Evolutionary conservation across 2,329 filamentous ascomycete genomes (phyloP), one percentile per base, ranked within the genome.

Genomic region (Neopestalotiopsis clavispora): DNA sequence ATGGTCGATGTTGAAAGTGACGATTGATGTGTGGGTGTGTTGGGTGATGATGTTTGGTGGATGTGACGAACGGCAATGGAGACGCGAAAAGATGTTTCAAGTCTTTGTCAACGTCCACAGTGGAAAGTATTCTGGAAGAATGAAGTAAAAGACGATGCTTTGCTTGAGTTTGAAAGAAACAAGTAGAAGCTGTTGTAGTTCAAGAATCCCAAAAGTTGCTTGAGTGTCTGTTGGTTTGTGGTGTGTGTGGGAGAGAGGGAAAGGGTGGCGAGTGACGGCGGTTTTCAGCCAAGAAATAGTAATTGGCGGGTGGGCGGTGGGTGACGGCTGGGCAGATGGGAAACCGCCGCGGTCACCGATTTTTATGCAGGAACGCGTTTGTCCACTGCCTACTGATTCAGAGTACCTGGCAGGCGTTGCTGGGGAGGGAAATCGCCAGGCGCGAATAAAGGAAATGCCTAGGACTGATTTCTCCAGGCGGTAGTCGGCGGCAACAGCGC

Each of bases 161-260:
- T 59, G 57, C 57, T 23, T 17, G 6, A 14, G 6, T 3, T 17
- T 52, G 72, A 70, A 70, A 69, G 70, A 71, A 74, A 74, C 69
- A 75, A 66, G 60, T 67, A 57, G 59, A 49, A 34, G 52, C 28
- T 45, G 38, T 64, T 12, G 61, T 45, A n/a, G 20, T 40, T 14
- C 14, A 64, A 14, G 32, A 42, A n/a, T 23, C 23, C 58, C 58
- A 60, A 38, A 30, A 30, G 58, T 32, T 60, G 28, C 28, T 40
- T 45, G 32, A 34, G 32, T 17, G 17, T 60, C 58, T 60, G 58
- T 28, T 59, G 40, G 34, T 20, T 62, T 28, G 23, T 32, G 58
- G 40, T 12, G 32, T 62, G 59, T 30, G 17, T 20, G 59, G 34
- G 45, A 52, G n/a, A 17, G 20, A 9, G 45, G 32, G 13, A 34